Conservation (phyloP, 140 eudicot species). For the Anethum foeniculum region DNA sequence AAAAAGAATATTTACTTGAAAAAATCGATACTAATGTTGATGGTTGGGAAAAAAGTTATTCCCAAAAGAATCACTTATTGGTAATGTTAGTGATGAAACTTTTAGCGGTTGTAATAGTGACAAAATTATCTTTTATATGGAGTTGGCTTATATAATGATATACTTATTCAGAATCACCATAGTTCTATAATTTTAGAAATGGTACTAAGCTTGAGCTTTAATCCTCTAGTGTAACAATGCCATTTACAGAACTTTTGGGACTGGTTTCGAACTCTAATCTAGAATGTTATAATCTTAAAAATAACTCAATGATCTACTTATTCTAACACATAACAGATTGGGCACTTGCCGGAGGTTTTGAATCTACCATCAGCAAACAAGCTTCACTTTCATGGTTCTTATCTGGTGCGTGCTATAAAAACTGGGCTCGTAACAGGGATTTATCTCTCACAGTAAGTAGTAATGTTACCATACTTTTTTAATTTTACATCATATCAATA, state of each 20-base stretch:
- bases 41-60: neutral
- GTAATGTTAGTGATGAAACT: neutral
- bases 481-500: neutral
- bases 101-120: neutral
- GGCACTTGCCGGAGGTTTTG: slow-evolving; percentile 74
- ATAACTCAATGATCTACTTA: neutral
- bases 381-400: slow-evolving; percentile 62
- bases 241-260: too few relatives aligned
- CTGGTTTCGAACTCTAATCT: too few relatives aligned
- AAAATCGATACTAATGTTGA: neutral
- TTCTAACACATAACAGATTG: slow-evolving; percentile 43
- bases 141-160: neutral
- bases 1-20: slow-evolving; percentile 1
- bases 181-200: too few relatives aligned
- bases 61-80: neutral
- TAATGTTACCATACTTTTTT: neutral
- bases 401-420: slow-evolving; percentile 56
- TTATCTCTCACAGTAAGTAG: slow-evolving; percentile 80
- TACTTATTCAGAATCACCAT: too few relatives aligned
- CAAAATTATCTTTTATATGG: neutral
- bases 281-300: neutral
- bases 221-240: too few relatives aligned
- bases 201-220: too few relatives aligned
- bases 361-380: slow-evolving; percentile 92
- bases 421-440: slow-evolving; percentile 88